phyloP scores from a whole-genome alignment of 495 filamentous ascomycete genomes.

The Penicillium turbatum region DNA sequence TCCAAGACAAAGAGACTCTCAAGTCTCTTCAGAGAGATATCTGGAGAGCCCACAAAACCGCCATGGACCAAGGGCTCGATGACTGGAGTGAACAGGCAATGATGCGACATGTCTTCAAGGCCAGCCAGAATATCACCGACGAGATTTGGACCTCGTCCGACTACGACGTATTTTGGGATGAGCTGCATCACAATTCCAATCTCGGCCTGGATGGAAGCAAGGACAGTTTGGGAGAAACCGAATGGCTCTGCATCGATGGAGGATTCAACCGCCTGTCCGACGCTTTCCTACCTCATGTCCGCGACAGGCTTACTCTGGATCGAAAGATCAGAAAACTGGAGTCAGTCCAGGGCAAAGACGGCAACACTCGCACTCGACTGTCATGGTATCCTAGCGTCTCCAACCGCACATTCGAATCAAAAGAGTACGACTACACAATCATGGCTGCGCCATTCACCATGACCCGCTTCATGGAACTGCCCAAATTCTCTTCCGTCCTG shows the following conservation, averaged over 20 bases:
- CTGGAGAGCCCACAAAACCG: slow-evolving; percentile 20
- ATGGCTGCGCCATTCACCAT: slow-evolving; percentile 31
- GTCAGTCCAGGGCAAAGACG: slow-evolving; percentile 1
- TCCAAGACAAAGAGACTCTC: slow-evolving; percentile 17
- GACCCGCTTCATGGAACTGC: slow-evolving; percentile 27
- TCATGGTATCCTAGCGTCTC: slow-evolving; percentile 23
- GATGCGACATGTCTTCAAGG: slow-evolving; percentile 23
- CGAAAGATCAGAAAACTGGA: slow-evolving; percentile 23
- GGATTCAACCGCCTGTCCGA: slow-evolving; percentile 26
- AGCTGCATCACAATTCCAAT: slow-evolving; percentile 28
- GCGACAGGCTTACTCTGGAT: slow-evolving; percentile 18
- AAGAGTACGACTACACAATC: slow-evolving; percentile 29
- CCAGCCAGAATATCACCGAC: slow-evolving; percentile 25
- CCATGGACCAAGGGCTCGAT: slow-evolving; percentile 24
- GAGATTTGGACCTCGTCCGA: slow-evolving; percentile 23
- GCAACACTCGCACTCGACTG: slow-evolving; percentile 12
- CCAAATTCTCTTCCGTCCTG: slow-evolving; percentile 32
- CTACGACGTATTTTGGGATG: slow-evolving; percentile 27
- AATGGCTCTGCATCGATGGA: slow-evolving; percentile 22
- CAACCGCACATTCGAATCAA: slow-evolving; percentile 21
- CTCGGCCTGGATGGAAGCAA: slow-evolving; percentile 20
- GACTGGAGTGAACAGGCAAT: slow-evolving; percentile 30
- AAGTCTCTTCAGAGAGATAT: slow-evolving; percentile 21
- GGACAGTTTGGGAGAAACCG: slow-evolving; percentile 11
- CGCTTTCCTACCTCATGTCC: slow-evolving; percentile 24